Evolutionary conservation across 2,329 filamentous ascomycete genomes (phyloP).

Genomic region (Fusarium pseudonygamai): DNA sequence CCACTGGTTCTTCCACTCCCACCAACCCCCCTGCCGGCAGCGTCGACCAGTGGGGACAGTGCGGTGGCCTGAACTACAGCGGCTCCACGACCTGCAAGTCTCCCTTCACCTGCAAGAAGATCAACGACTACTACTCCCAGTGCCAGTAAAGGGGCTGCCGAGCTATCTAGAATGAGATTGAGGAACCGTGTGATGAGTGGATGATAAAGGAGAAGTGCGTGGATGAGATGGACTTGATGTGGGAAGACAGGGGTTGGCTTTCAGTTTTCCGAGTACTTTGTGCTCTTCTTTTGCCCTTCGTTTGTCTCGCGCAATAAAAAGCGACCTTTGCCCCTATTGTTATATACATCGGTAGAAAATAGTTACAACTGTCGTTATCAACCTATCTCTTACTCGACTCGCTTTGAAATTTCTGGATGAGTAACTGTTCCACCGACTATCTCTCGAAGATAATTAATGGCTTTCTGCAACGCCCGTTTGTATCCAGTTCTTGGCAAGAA

Average conservation of each 20-base stretch:
- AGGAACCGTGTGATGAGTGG: not conserved
- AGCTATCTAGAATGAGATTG: not conserved
- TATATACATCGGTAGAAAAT: slow-evolving; percentile 20
- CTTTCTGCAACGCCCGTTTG: not conserved
- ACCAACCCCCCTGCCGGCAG: slow-evolving; percentile 12
- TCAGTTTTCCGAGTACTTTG: slow-evolving; percentile 4
- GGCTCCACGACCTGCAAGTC: slow-evolving; percentile 50
- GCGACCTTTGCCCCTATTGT: slow-evolving; percentile 26
- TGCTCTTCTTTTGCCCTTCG: slow-evolving; percentile 19
- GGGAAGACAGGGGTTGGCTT: slow-evolving; percentile 3
- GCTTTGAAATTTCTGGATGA: not conserved
- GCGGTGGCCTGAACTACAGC: slow-evolving; percentile 49
- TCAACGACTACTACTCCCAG: slow-evolving; percentile 55
- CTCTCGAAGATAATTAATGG: not conserved
- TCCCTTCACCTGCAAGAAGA: slow-evolving; percentile 48
- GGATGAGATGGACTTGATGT: not conserved
- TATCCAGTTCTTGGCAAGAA: not conserved
- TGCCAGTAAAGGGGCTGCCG: slow-evolving; percentile 47
- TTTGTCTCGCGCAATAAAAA: slow-evolving; percentile 22
- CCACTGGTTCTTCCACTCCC: not conserved
- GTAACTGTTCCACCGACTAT: not conserved
- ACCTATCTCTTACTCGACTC: not conserved
- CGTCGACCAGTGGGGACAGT: slow-evolving; percentile 49
- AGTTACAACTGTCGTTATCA: slow-evolving; percentile 31
- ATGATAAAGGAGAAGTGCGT: not conserved